Evolutionary conservation across 176 grass and related monocot species (phyloP).

Genomic region (Saccharum officinarum): DNA sequence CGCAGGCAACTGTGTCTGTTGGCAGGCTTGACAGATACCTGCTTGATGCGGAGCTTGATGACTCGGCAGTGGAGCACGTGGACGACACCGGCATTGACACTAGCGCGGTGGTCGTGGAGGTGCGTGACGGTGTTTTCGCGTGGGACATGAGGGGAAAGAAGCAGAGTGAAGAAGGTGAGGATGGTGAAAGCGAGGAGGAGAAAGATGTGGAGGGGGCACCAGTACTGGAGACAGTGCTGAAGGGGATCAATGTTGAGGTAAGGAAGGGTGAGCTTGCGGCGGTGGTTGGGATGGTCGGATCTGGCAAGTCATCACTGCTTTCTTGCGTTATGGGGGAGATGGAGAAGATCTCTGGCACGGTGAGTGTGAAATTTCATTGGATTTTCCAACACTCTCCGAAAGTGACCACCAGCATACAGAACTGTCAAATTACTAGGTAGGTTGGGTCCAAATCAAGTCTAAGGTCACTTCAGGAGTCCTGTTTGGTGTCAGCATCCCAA

Average conservation of each 20-base stretch:
- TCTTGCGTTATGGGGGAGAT: constrained; percentile 73
- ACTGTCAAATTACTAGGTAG: not conserved
- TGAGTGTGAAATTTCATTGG: constrained; percentile 12
- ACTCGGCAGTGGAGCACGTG: constrained; percentile 31
- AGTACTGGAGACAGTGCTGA: constrained; percentile 42
- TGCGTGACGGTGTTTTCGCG: constrained; percentile 40
- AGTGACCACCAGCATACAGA: not conserved
- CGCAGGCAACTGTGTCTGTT: constrained; percentile 58
- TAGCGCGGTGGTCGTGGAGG: constrained; percentile 20
- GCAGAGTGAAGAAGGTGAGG: not conserved
- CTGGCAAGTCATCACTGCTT: constrained; percentile 73
- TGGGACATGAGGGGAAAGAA: constrained; percentile 54
- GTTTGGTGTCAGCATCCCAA: not conserved
- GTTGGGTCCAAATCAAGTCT: not conserved
- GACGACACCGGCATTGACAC: not conserved
- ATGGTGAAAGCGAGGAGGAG: not conserved
- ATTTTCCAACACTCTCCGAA: not conserved
- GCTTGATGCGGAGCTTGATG: constrained; percentile 50
- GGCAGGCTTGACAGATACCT: constrained; percentile 64
- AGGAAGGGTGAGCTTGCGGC: constrained; percentile 45
- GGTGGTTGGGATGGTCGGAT: constrained; percentile 59
- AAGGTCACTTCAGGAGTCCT: not conserved
- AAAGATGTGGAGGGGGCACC: constrained; percentile 18
- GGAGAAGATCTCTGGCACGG: constrained; percentile 62
- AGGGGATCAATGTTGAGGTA: constrained; percentile 48